These are phyloP conservation scores for Colletotrichum tanaceti DNA, from an alignment of 2,329 filamentous ascomycete species.

Conservation along the genomic window DNA sequence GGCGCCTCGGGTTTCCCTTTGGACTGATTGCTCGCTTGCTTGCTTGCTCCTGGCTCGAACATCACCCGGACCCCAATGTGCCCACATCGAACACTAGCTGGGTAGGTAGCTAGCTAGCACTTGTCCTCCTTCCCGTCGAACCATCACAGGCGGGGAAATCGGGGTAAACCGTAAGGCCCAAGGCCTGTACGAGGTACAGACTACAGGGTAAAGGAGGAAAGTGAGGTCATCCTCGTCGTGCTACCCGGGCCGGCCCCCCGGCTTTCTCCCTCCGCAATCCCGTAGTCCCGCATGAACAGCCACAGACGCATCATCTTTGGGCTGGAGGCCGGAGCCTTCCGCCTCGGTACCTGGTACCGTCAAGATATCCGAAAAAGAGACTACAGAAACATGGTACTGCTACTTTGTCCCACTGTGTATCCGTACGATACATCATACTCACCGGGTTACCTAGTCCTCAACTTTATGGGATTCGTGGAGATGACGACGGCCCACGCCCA, in stretches of 20 bases:
- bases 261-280: conserved; percentile 35
- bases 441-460: conserved; percentile 23
- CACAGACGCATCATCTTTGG: conserved; percentile 14
- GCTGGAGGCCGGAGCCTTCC: conserved; percentile 23
- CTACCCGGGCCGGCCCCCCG: conserved; percentile 28
- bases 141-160: conserved; percentile 9
- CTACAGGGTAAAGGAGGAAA: no score
- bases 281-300: conserved; percentile 38
- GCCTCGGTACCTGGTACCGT: no score
- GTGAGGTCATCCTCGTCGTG: conserved; percentile 34
- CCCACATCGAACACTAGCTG: no score
- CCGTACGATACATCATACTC: no score
- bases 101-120: neutral
- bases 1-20: conserved; percentile 29
- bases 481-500: conserved; percentile 6
- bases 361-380: neutral
- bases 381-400: no score
- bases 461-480: conserved; percentile 14
- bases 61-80: neutral
- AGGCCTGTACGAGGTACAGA: no score
- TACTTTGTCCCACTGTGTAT: no score
- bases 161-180: no score
- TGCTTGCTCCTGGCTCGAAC: neutral
- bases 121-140: neutral
- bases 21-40: neutral